Conservation (phyloP, 2,329 filamentous ascomycete genomes). For the Arthroderma uncinatum region DNA sequence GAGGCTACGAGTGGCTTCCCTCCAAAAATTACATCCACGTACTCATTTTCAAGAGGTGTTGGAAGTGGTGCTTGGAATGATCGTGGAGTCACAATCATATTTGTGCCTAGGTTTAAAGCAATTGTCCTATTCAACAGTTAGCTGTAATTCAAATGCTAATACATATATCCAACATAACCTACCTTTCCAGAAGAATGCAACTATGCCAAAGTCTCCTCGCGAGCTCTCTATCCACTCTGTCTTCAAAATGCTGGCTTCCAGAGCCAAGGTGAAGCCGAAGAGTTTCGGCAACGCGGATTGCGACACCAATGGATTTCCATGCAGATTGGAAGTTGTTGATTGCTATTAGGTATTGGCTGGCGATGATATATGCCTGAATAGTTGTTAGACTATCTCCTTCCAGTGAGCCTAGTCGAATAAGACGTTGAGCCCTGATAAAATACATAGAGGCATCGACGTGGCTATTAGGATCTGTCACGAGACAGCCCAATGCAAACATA, state of each 20-base stretch:
- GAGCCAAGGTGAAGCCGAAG: slow-evolving; percentile 16
- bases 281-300: slow-evolving; percentile 17
- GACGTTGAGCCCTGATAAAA: slow-evolving; percentile 16
- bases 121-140: slow-evolving; percentile 14
- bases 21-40: slow-evolving; percentile 18
- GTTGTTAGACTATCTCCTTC: slow-evolving; percentile 10
- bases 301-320: slow-evolving; percentile 18
- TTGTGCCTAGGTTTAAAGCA: slow-evolving; percentile 17
- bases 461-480: slow-evolving; percentile 10
- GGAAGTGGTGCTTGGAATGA: slow-evolving; percentile 17
- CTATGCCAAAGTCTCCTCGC: slow-evolving; percentile 21
- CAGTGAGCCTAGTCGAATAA: slow-evolving; percentile 14
- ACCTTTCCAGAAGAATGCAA: slow-evolving; percentile 19
- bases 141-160: not conserved
- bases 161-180: not conserved
- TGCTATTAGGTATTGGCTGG: slow-evolving; percentile 19
- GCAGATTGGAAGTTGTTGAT: slow-evolving; percentile 16
- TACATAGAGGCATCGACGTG: slow-evolving; percentile 12
- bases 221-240: slow-evolving; percentile 16
- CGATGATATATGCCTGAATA: slow-evolving; percentile 18
- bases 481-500: slow-evolving; percentile 16
- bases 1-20: not conserved
- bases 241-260: slow-evolving; percentile 13
- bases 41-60: slow-evolving; percentile 19
- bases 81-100: slow-evolving; percentile 13